Percentiles rank a stretch among this genome's conserved stretches.
phyloP scores from a whole-genome alignment of 2,329 filamentous ascomycete genomes.

The Ophiostoma ulmi region DNA sequence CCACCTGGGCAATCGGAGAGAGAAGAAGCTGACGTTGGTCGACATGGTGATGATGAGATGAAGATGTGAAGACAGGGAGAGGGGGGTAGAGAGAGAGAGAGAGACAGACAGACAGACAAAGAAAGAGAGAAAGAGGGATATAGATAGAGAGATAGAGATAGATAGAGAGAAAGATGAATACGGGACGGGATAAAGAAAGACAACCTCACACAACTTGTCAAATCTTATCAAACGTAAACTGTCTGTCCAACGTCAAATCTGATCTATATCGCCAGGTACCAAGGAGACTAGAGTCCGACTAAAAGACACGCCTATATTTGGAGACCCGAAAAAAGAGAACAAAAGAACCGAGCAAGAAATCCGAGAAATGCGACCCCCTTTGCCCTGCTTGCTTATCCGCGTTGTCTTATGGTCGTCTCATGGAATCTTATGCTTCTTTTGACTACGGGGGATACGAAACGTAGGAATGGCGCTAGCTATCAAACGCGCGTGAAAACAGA shows the following conservation, averaged over 20 bases:
- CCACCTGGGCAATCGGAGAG: background rate
- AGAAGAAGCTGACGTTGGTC: background rate
- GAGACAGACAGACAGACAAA: too few species aligned
- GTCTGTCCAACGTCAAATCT: background rate
- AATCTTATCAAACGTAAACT: background rate
- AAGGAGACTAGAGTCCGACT: background rate
- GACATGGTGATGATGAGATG: background rate
- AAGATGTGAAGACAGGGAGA: background rate
- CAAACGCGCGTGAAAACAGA: background rate
- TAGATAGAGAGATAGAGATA: too few species aligned
- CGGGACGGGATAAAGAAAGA: background rate
- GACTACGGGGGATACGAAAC: background rate
- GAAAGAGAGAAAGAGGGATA: background rate
- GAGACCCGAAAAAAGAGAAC: background rate
- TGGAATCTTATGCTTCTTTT: background rate
- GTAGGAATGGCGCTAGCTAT: background rate
- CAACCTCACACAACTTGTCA: background rate
- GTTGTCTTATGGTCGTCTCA: background rate
- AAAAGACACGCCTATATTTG: background rate
- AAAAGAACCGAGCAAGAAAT: background rate
- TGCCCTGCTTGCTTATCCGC: background rate
- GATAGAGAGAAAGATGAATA: background rate
- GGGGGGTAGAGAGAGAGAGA: too few species aligned
- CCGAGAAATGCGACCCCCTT: background rate
- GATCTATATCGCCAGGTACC: background rate